Percentiles rank a stretch among this genome's conserved stretches.
Evolutionary conservation across 1,284 basidiomycete genomes (phyloP).

Genomic region (Malassezia cuniculi): DNA sequence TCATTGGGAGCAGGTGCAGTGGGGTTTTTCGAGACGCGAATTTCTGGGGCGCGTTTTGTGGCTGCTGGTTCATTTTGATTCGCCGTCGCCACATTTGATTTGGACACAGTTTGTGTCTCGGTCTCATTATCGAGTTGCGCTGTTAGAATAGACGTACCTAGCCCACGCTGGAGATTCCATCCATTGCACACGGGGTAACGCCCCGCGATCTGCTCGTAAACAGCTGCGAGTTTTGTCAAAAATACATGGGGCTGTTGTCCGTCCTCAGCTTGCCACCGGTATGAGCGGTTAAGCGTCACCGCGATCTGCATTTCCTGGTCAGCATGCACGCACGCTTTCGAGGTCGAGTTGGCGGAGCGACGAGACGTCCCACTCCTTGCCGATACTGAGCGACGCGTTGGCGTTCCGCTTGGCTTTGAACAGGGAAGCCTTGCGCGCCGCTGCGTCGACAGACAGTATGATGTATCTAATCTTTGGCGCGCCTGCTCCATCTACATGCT

Average conservation of each 20-base stretch:
- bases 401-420: conserved; percentile 91
- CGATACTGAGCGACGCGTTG: conserved; percentile 88
- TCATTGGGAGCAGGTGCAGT: too few species aligned
- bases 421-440: conserved; percentile 30
- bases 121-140: too few species aligned
- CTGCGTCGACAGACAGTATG: conserved; percentile 30
- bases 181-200: not conserved
- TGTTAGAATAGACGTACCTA: too few species aligned
- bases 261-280: conserved; percentile 38
- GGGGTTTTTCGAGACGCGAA: too few species aligned
- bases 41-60: too few species aligned
- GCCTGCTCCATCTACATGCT: conserved; percentile 16
- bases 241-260: conserved; percentile 5
- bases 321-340: conserved; percentile 52
- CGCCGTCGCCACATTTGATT: too few species aligned
- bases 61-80: too few species aligned
- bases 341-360: conserved; percentile 72
- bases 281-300: conserved; percentile 30
- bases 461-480: conserved; percentile 38
- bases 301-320: conserved; percentile 11
- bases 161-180: too few species aligned
- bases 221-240: not conserved
- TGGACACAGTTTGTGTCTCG: too few species aligned
- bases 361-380: conserved; percentile 83
- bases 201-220: not conserved